Evolutionary conservation across 371 early-diverging fungal genomes (phyloP), one percentile per base, ranked within the genome.

Genomic region (Mortierella sp.): DNA sequence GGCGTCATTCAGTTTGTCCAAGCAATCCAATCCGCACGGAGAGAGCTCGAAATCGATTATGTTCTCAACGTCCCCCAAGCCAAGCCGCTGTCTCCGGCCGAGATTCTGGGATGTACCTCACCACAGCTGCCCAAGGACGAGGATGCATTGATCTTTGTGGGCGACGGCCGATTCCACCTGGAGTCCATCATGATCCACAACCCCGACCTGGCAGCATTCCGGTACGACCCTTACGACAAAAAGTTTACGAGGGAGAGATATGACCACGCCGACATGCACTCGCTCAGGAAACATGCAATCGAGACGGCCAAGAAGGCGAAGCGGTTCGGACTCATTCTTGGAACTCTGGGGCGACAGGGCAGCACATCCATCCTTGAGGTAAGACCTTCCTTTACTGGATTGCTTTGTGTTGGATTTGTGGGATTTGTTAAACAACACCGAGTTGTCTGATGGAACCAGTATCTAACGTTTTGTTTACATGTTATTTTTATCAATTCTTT

Each of bases 181-280:
- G 99, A 99, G 85, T 95, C 99, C 39, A 97, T 99, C 76, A 99
- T 99, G 99, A 99, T 99, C 64, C 94, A 96, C 64, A 99, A 99
- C 86, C 99, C 99, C 11, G 83, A 87, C 2, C 84, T 97, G 53
- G 93, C 93, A 34, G 98, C 97, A 26, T 99, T 94, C 87, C 94
- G 96, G 70, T 99, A 99, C 87, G 99, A 99, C 83, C 99, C 99
- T 4, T 99, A 99, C 77, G 90, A 91, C 44, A 96, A 97, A 76
- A 93, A 91, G 73, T 94, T 99, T 71, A 97, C 98, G 9, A 86
- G 95, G 29, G 99, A 99, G 83, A 88, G 92, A 48, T 99, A 99
- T 88, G 95, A 98, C 76, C 97, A 98, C 81, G 88, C 81, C 37
- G 95, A 96, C 66, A 99, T 99, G 99, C 92, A 94, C 52, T 90